Conservation (phyloP, 169 alveolate genomes). For the Eimeria praecox region DNA sequence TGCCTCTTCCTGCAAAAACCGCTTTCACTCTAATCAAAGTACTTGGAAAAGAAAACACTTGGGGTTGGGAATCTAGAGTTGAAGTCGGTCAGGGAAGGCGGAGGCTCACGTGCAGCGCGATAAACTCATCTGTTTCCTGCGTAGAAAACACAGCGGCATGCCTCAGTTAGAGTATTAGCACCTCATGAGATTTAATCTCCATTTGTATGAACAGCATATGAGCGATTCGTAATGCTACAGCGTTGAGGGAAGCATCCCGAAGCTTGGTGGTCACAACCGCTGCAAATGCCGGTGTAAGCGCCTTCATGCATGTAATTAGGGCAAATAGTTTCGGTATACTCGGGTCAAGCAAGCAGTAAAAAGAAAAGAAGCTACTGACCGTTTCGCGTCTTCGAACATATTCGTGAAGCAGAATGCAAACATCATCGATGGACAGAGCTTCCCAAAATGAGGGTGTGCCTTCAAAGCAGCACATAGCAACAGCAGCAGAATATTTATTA, state of each 20-base stretch:
- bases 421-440: not conserved
- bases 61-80: not conserved
- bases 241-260: too few relatives aligned
- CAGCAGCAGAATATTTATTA: too few relatives aligned
- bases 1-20: constrained; percentile 11
- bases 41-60: not conserved
- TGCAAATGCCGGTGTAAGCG: too few relatives aligned
- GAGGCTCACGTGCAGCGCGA: not conserved
- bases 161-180: too few relatives aligned
- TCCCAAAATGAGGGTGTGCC: constrained; percentile 39
- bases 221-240: too few relatives aligned
- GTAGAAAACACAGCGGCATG: not conserved
- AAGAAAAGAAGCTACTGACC: not conserved
- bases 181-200: too few relatives aligned
- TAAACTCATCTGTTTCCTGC: not conserved
- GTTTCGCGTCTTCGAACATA: not conserved
- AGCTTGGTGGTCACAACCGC: too few relatives aligned
- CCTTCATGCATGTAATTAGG: too few relatives aligned
- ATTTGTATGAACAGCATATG: too few relatives aligned
- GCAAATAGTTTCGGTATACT: too few relatives aligned
- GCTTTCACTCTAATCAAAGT: not conserved
- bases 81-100: not conserved
- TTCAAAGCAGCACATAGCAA: not conserved
- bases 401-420: not conserved
- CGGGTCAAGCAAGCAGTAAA: too few relatives aligned